phyloP scores from a whole-genome alignment of 2,329 filamentous ascomycete genomes.

The Hymenoscyphus infarciens region DNA sequence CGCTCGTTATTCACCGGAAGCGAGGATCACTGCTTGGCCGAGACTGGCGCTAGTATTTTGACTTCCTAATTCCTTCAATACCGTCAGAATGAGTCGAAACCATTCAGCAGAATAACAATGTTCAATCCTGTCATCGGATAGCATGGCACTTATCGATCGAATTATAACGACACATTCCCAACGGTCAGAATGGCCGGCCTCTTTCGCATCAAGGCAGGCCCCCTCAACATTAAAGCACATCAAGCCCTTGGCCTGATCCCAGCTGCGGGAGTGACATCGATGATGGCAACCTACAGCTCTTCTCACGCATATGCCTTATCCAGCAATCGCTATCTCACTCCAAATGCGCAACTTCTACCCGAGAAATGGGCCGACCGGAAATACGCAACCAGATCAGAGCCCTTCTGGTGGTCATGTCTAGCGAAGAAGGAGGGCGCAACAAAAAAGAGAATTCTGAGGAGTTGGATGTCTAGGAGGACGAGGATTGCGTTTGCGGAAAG shows the following conservation, averaged over 20 bases:
- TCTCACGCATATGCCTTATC: neutral
- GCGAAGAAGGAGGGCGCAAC: slow-evolving; percentile 30
- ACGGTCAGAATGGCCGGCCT: neutral
- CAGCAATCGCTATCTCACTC: neutral
- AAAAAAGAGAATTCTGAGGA: slow-evolving; percentile 44
- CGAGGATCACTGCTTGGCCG: too few relatives aligned
- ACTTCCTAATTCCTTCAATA: neutral
- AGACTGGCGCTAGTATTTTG: neutral
- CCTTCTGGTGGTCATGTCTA: slow-evolving; percentile 47
- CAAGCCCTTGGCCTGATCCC: neutral
- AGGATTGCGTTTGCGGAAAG: slow-evolving; percentile 43
- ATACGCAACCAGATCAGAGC: slow-evolving; percentile 32
- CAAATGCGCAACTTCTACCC: neutral
- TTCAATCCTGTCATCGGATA: neutral
- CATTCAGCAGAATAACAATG: neutral
- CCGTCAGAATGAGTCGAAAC: neutral
- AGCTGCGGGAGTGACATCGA: neutral
- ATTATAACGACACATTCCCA: neutral
- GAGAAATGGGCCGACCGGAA: neutral
- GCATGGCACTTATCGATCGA: neutral
- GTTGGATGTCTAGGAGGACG: slow-evolving; percentile 42
- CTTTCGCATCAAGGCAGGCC: neutral
- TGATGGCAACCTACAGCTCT: neutral
- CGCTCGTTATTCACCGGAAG: too few relatives aligned
- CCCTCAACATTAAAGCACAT: neutral